These are phyloP conservation scores for Barnettozyma siamensis DNA, from an alignment of 805 yeast species.

Conservation along the genomic window DNA sequence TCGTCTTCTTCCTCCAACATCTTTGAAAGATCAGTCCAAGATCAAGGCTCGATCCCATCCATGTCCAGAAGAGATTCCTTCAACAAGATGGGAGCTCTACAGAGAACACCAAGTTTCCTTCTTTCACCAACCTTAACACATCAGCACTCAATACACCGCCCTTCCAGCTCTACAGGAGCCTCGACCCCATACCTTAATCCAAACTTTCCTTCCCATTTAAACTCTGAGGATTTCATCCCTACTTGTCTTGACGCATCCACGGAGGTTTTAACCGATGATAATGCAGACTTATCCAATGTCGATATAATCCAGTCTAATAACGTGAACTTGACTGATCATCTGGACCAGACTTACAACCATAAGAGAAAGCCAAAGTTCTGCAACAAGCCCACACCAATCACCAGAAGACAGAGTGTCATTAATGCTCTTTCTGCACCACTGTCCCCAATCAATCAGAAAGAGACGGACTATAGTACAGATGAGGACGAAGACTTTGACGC, in stretches of 20 bases:
- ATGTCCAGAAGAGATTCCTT: slow-evolving; percentile 10
- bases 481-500: slow-evolving; percentile 15
- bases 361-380: neutral
- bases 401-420: slow-evolving; percentile 6
- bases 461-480: neutral
- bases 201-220: slow-evolving; percentile 6
- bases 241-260: slow-evolving; percentile 80
- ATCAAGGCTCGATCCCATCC: slow-evolving; percentile 8
- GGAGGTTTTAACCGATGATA: slow-evolving; percentile 49
- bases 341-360: slow-evolving; percentile 6
- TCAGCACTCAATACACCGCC: neutral
- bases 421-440: neutral
- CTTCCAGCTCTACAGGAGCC: neutral
- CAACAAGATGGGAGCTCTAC: slow-evolving; percentile 5
- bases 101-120: slow-evolving; percentile 7
- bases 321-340: slow-evolving; percentile 4
- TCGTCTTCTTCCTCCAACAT: slow-evolving; percentile 10
- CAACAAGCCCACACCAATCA: slow-evolving; percentile 5
- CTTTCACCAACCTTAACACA: slow-evolving; percentile 2
- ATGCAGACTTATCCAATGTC: slow-evolving; percentile 57
- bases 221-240: slow-evolving; percentile 62
- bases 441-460: neutral
- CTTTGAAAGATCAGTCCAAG: slow-evolving; percentile 19
- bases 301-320: slow-evolving; percentile 59
- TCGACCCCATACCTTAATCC: neutral